phyloP scores from a whole-genome alignment of 805 yeast species.

The Crinitomyces ghanaensis region DNA sequence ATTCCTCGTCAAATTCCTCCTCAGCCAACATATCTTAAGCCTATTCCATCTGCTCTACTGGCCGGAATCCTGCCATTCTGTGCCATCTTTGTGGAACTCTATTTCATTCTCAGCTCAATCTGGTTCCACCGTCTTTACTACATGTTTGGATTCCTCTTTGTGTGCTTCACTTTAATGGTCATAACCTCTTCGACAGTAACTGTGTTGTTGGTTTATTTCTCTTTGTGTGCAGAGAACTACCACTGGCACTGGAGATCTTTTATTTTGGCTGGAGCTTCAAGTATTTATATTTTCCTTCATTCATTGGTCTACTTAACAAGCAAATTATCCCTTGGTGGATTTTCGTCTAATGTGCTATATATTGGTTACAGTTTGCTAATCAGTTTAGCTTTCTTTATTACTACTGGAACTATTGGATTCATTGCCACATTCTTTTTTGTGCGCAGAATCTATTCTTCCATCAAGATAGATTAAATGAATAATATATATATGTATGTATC shows the following conservation, averaged over 20 bases:
- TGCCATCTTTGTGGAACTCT: slow-evolving; percentile 88
- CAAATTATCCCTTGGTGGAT: slow-evolving; percentile 57
- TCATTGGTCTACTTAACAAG: slow-evolving; percentile 42
- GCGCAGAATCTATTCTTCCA: slow-evolving; percentile 67
- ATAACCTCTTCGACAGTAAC: slow-evolving; percentile 74
- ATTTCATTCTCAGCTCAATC: slow-evolving; percentile 77
- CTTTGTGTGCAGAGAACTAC: slow-evolving; percentile 83
- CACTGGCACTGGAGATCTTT: slow-evolving; percentile 96
- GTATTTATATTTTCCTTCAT: slow-evolving; percentile 74
- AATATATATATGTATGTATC: slow-evolving; percentile 1
- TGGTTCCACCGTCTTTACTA: slow-evolving; percentile 92
- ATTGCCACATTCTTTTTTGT: slow-evolving; percentile 62
- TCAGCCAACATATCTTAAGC: slow-evolving; percentile 74
- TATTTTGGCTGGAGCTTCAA: slow-evolving; percentile 80
- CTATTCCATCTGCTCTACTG: slow-evolving; percentile 53
- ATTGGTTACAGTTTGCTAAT: slow-evolving; percentile 72
- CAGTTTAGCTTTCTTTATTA: slow-evolving; percentile 57
- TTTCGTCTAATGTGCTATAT: slow-evolving; percentile 66
- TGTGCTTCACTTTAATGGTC: slow-evolving; percentile 75
- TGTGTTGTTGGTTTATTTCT: slow-evolving; percentile 67
- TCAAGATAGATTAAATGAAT: slow-evolving; percentile 59
- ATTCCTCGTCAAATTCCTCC: slow-evolving; percentile 93
- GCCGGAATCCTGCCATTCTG: slow-evolving; percentile 94
- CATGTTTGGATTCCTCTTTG: slow-evolving; percentile 94
- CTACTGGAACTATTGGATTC: slow-evolving; percentile 86